Evolutionary conservation across 179 eudicot species (phyloP), one percentile per base, ranked within the genome.

Genomic region (Patellifolia procumbens): DNA sequence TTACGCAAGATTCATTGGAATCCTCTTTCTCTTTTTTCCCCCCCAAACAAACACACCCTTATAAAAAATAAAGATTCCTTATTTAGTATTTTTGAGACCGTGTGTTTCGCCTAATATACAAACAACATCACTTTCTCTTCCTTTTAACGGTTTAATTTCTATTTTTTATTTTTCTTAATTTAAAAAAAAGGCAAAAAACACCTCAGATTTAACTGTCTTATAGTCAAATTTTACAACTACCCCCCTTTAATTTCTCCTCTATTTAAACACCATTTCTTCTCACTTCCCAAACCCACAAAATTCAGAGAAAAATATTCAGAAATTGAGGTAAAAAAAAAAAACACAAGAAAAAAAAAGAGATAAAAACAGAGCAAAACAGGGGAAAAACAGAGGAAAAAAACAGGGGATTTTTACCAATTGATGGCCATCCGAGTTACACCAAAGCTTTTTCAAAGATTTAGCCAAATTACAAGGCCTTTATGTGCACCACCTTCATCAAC

Each of bases 341-440:
- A n/a, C n/a, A n/a, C n/a, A n/a, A n/a, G n/a, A n/a, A n/a, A n/a
- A n/a, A n/a, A n/a, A n/a, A n/a, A n/a, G n/a, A n/a, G n/a, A n/a
- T 60, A 56, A 74, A 79, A 66, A 79, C 82, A 75, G 79, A 69
- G 60, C 0, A 60, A 72, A 66, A 66, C 68, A 76, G 73, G 32
- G 68, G 2, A n/a, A 48, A 69, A 63, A 76, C 67, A 76, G 76
- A n/a, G n/a, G n/a, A 55, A 53, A 24, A 77, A 81, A 66, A 76
- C 78, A 78, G 70, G 67, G 82, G 77, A 71, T 64, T 51, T 7
- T 66, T 11, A 79, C 9, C 39, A 73, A 48, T 83, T 68, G 70
- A 83, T 83, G 86, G 86, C 86, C 80, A 80, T 83, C 78, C 71
- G 86, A 60, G 78, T 76, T 67, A 79, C 83, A 59, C 83, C 72